phyloP scores from a whole-genome alignment of 2,329 filamentous ascomycete species.

The Aspergillus neoniger region DNA sequence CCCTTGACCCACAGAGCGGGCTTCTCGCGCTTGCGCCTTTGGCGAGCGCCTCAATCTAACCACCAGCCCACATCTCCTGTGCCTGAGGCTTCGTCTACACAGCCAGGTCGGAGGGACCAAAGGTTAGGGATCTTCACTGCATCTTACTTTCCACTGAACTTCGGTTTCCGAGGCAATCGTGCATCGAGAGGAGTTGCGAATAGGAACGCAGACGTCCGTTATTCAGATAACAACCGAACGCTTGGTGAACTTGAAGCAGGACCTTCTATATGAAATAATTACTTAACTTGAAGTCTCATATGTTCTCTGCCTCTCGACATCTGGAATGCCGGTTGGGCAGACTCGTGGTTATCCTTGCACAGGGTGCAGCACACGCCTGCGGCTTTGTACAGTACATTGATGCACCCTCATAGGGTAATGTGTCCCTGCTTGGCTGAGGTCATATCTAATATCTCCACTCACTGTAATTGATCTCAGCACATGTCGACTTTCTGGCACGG shows the following conservation, averaged over 20 bases:
- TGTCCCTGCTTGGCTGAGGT: background rate
- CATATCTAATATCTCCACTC: background rate
- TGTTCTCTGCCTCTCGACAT: background rate
- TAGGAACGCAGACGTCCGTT: background rate
- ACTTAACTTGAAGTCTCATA: background rate
- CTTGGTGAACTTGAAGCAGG: slow-evolving; percentile 28
- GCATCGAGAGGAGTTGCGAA: background rate
- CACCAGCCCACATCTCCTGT: background rate
- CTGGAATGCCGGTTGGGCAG: background rate
- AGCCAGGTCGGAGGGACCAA: background rate
- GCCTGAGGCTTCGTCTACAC: background rate
- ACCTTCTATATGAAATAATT: slow-evolving; percentile 11
- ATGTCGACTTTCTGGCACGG: background rate
- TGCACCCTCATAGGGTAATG: background rate
- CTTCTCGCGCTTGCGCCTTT: slow-evolving; percentile 5
- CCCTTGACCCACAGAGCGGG: slow-evolving; percentile 15
- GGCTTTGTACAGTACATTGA: slow-evolving; percentile 1
- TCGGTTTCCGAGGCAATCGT: slow-evolving; percentile 1
- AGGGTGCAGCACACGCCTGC: background rate
- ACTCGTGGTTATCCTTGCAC: background rate
- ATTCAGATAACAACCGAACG: slow-evolving; percentile 14
- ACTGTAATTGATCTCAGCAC: background rate
- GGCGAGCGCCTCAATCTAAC: slow-evolving; percentile 2
- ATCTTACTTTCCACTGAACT: background rate
- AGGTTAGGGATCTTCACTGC: background rate